Evolutionary conservation across 2,329 filamentous ascomycete genomes (phyloP).

Genomic region (Fusarium heterosporum): DNA sequence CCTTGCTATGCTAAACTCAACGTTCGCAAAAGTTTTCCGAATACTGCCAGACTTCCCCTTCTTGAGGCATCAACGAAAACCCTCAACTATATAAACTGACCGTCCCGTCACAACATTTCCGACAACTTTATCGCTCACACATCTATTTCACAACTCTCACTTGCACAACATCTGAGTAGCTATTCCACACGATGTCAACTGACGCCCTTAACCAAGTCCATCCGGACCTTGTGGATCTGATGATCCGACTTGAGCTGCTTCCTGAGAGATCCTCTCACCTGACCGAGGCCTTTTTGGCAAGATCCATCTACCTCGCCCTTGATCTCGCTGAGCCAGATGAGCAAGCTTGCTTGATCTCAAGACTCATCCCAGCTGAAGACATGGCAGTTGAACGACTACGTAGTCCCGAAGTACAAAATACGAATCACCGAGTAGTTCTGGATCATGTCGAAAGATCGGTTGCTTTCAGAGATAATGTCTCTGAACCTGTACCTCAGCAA

Average conservation of each 20-base stretch:
- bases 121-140: too few species aligned
- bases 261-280: conserved; percentile 1
- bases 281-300: conserved; percentile 32
- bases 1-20: background rate
- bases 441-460: conserved; percentile 29
- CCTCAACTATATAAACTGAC: too few species aligned
- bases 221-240: conserved; percentile 37
- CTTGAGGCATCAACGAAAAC: too few species aligned
- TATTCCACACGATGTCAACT: background rate
- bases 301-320: conserved; percentile 34
- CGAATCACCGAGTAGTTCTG: conserved; percentile 19
- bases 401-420: conserved; percentile 26
- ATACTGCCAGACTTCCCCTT: too few species aligned
- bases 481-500: background rate
- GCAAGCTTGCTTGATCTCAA: conserved; percentile 36
- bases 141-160: too few species aligned
- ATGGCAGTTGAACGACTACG: conserved; percentile 27
- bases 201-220: conserved; percentile 35
- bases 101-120: too few species aligned
- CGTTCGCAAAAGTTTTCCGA: too few species aligned
- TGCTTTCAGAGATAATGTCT: background rate
- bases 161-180: too few species aligned
- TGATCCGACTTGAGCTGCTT: conserved; percentile 19
- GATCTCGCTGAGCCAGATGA: conserved; percentile 33
- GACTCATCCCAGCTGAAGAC: conserved; percentile 44